A percentile compares a stretch with the other conserved stretches of the same genome.
Evolutionary conservation across 148 eudicot species (phyloP).

Genomic region (Amaranthus palmeri): DNA sequence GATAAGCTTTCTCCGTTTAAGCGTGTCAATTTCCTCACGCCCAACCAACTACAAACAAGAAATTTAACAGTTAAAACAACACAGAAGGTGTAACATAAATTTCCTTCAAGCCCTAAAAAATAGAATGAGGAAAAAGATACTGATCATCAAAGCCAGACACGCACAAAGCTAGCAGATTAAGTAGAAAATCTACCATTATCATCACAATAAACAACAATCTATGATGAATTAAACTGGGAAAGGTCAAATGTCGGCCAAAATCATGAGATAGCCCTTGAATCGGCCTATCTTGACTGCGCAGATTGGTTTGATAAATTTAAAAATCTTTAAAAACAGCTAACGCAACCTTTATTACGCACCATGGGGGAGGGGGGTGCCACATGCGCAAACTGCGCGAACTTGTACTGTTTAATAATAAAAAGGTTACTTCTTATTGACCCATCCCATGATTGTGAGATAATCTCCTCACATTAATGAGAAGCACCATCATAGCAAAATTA

Average conservation of each 20-base stretch:
- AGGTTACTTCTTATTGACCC: no score
- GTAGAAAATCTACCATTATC: background rate
- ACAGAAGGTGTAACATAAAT: background rate
- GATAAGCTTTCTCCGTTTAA: constrained; percentile 79
- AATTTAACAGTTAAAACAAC: background rate
- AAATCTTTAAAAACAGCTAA: no score
- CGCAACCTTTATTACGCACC: no score
- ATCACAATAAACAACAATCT: background rate
- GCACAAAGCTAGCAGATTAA: background rate
- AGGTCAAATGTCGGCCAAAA: no score
- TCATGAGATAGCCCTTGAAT: no score
- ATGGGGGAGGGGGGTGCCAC: no score
- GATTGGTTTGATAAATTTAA: no score
- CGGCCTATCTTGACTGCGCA: no score
- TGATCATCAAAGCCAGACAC: background rate
- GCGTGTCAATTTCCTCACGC: constrained; percentile 60
- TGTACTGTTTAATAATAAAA: no score
- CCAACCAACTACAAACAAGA: constrained; percentile 45
- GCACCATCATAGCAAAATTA: background rate
- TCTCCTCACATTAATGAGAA: background rate
- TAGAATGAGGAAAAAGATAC: background rate
- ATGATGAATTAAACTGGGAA: background rate
- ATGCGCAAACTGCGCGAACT: no score
- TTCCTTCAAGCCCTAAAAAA: background rate
- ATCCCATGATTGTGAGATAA: no score